Evolutionary conservation across 2,329 filamentous ascomycete genomes (phyloP), one percentile per base, ranked within the genome.

Genomic region (Ascochyta viciae-villosae): DNA sequence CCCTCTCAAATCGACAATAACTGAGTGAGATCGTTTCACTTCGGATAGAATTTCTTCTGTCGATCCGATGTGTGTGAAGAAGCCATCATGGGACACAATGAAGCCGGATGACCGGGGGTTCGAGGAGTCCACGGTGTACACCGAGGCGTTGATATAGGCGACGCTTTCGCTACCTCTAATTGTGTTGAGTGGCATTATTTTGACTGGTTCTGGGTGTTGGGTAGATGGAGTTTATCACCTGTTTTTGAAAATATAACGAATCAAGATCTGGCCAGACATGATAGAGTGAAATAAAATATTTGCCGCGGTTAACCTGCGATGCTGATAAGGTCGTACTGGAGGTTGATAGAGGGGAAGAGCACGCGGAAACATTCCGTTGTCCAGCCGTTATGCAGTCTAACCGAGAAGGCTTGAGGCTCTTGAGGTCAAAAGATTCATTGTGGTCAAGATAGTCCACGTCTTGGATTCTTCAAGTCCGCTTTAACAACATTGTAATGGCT

Each of bases 61-160:
- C 6, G 53, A 64, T 4, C 73, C 72, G 26, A 76, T 57, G 1
- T 54, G 44, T 7, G 55, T 58, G 47, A 74, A 73, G 22, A 50
- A 42, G 35, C 70, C 73, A 39, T 66, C 45, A 0, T 60, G 39
- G 6, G 68, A 63, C 9, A 74, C 71, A 37, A 72, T 66, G 54
- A 76, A 75, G 2, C 62, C 73, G 24, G 67, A 65, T 7, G 61
- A 66, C 57, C 60, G 61, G 16, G 66, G 62, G 2, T 50, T 41
- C 2, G 41, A 45, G 0, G 22, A 7, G 31, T 73, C 48, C 26
- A 72, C 53, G 4, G 72, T 76, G 58, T 68, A 75, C 1, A 75
- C 63, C n/a, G 48, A 55, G 29, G 67, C 73, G 46, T 75, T 74
- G 33, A 70, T 66, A 43, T 62, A 70, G 19, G 66, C 63, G 13